These are phyloP conservation scores for Solanum bukasovii DNA, from an alignment of 257 asterid species.

Conservation along the genomic window DNA sequence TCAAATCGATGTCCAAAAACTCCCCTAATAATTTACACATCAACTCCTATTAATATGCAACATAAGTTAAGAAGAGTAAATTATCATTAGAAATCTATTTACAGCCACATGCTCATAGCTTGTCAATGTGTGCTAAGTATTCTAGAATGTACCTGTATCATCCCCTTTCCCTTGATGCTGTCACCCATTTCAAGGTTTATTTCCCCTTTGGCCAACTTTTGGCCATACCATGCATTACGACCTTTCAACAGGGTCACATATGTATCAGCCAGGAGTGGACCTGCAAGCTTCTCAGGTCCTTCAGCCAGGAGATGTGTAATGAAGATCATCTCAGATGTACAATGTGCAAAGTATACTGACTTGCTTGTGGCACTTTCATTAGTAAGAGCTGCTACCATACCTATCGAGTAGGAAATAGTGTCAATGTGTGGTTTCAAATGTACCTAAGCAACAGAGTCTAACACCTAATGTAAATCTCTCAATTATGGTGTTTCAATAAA, in stretches of 20 bases:
- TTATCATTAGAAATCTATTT: background rate
- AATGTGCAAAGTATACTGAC: constrained; percentile 85
- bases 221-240: constrained; percentile 89
- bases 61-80: background rate
- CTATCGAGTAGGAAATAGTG: constrained; percentile 14
- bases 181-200: constrained; percentile 77
- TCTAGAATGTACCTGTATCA: constrained; percentile 55
- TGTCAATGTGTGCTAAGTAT: background rate
- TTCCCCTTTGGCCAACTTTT: constrained; percentile 73
- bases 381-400: constrained; percentile 88
- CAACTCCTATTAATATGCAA: background rate
- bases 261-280: constrained; percentile 83
- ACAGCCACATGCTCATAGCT: background rate
- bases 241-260: constrained; percentile 81
- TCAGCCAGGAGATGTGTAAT: constrained; percentile 72
- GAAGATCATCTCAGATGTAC: constrained; percentile 88
- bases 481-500: background rate
- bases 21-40: background rate
- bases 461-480: background rate
- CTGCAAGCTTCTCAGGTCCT: constrained; percentile 89
- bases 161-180: constrained; percentile 89
- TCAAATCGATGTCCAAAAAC: background rate
- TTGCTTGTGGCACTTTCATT: constrained; percentile 93
- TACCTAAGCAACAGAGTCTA: background rate
- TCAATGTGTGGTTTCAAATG: background rate